Evolutionary conservation across 805 yeast genomes (phyloP), one percentile per base, ranked within the genome.

Genomic region (Sungouiella blattae): DNA sequence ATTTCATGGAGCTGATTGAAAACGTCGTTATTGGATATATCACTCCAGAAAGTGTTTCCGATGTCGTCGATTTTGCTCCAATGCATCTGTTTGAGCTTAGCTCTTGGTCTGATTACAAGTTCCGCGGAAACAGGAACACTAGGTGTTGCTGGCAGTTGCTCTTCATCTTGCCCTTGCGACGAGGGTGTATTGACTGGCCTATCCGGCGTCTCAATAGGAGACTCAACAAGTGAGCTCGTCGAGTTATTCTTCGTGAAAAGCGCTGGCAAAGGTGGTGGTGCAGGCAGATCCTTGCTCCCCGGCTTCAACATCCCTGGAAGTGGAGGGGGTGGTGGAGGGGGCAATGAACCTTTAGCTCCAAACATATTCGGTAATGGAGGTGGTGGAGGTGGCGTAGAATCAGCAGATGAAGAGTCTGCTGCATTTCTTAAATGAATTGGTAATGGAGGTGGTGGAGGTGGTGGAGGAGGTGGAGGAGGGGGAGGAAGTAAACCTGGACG

Each of bases 31-130:
- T 82, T 78, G 26, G 80, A 77, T 21, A 78, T 70, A 18, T 75
- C 73, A 13, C 78, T 74, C 98, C 98, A 91, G 40, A 93, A 83
- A 0, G 98, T 89, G 29, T 81, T 77, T 34, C 81, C 84, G 14
- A 93, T 83, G 40, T 80, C 73, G 22, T 91, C 96, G 25, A 94
- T 71, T 52, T 85, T 87, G 49, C 91, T 96, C 98, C 98, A 94
- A 57, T 93, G 99, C 68, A 93, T 73, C 57, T 91, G 98, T 57
- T 94, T 93, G 45, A 93, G 73, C 55, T 83, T 86, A 40, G 77
- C 71, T 52, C 77, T 79, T 3, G 95, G 89, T 43, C 87, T 53
- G 5, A 57, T 39, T n/a, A 40, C 22, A 4, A 35, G 24, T 18
- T 33, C 20, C 3, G 22, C 22, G 6, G 22, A 20, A 6, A 20